Evolutionary conservation across 192 early-diverging fungal genomes (phyloP).

Genomic region (Anaeromyces robustus): DNA sequence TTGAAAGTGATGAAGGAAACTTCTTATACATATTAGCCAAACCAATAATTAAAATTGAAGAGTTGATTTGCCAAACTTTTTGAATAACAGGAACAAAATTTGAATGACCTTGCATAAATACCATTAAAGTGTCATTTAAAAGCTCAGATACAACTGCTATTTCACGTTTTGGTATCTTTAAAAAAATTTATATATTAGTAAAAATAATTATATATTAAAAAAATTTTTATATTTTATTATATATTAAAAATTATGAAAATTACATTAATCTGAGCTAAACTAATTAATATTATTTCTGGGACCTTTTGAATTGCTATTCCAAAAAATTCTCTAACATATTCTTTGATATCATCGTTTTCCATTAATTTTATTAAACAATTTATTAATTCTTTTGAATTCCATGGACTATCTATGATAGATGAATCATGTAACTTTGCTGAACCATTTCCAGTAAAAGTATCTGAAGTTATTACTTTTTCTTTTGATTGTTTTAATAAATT

Average conservation of each 20-base stretch:
- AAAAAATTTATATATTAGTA: too few species aligned
- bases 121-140: conserved; percentile 31
- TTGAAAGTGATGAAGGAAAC: conserved; percentile 37
- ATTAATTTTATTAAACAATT: not conserved
- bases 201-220: too few species aligned
- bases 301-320: conserved; percentile 39
- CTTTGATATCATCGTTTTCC: conserved; percentile 6
- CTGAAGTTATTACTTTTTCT: not conserved
- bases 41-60: conserved; percentile 35
- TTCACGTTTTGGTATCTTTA: conserved; percentile 24
- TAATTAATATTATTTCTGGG: conserved; percentile 59
- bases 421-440: not conserved
- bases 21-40: conserved; percentile 55
- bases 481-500: not conserved
- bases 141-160: conserved; percentile 35
- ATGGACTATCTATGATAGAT: not conserved
- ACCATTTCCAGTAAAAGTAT: not conserved
- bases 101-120: conserved; percentile 49
- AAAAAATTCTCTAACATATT: conserved; percentile 47
- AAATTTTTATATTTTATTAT: not conserved
- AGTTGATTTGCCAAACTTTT: conserved; percentile 50
- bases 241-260: not conserved
- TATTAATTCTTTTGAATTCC: not conserved
- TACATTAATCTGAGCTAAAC: conserved; percentile 50
- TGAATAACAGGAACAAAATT: conserved; percentile 48